phyloP scores from a whole-genome alignment of 1,284 basidiomycete genomes.

The Trametes pubescens region DNA sequence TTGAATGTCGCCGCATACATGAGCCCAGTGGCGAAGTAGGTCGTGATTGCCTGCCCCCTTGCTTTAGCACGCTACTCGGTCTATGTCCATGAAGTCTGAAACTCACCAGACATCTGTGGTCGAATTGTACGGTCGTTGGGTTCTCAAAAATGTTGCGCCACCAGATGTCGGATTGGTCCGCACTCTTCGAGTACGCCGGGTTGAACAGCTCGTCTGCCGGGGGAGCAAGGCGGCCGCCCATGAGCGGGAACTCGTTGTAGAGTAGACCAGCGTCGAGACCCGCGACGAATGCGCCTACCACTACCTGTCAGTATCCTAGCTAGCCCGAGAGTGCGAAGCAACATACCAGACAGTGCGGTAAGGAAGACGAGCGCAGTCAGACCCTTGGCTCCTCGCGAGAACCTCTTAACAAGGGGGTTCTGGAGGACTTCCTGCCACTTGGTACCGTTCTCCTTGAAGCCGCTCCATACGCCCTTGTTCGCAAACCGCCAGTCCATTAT shows the following conservation, averaged over 20 bases:
- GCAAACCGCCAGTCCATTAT: conserved; percentile 86
- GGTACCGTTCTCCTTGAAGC: conserved; percentile 48
- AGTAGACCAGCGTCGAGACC: conserved; percentile 96
- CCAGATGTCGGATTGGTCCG: conserved; percentile 80
- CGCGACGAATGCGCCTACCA: conserved; percentile 93
- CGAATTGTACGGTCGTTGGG: conserved; percentile 96
- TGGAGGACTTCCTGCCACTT: conserved; percentile 62
- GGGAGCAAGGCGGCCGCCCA: conserved; percentile 91
- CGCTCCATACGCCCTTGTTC: conserved; percentile 51
- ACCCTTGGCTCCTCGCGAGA: conserved; percentile 66
- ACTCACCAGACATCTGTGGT: conserved; percentile 91
- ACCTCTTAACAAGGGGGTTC: conserved; percentile 64
- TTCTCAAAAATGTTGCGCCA: conserved; percentile 98
- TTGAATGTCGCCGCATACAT: conserved; percentile 68
- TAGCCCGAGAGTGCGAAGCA: neutral
- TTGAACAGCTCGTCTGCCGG: conserved; percentile 88
- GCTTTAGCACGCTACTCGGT: conserved; percentile 11
- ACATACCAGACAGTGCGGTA: conserved; percentile 88
- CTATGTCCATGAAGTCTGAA: conserved; percentile 22
- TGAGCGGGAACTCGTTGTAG: conserved; percentile 98
- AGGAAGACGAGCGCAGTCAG: conserved; percentile 84
- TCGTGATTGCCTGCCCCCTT: conserved; percentile 75
- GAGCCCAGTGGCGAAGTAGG: conserved; percentile 75
- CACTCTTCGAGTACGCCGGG: conserved; percentile 71
- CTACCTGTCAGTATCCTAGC: conserved; percentile 19